phyloP scores from a whole-genome alignment of 139 green algal species.

The Closterium sp. region DNA sequence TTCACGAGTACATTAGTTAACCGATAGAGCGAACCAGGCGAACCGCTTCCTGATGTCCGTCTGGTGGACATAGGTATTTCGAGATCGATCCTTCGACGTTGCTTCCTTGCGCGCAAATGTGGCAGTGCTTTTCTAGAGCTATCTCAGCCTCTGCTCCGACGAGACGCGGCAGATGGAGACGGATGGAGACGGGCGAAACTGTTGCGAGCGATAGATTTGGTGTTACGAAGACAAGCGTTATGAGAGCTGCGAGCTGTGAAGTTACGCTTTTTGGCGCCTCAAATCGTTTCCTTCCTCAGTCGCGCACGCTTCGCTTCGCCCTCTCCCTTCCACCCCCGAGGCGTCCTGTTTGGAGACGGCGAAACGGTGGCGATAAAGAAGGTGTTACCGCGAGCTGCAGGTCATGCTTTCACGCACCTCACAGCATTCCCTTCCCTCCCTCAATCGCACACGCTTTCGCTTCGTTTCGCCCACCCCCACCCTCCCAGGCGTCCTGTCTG shows the following conservation, averaged over 20 bases:
- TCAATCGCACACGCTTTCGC: not conserved
- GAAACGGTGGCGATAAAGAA: conserved; percentile 99
- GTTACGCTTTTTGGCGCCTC: conserved; percentile 75
- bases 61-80: not conserved
- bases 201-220: no score
- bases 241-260: conserved; percentile 95
- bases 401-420: conserved; percentile 76
- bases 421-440: not conserved
- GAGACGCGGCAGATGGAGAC: no score
- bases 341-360: conserved; percentile 81
- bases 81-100: not conserved
- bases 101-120: not conserved
- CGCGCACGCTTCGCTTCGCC: not conserved
- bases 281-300: no score
- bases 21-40: not conserved
- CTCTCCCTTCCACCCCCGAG: not conserved
- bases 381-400: conserved; percentile 91
- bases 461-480: no score
- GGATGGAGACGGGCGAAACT: no score
- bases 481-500: conserved; percentile 63
- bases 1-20: not conserved
- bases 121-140: no score
- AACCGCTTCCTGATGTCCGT: not conserved
- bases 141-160: no score
- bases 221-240: conserved; percentile 94